Base-by-base conservation (phyloP, 768 basidiomycete species). In the Tulasnella sp. region DNA sequence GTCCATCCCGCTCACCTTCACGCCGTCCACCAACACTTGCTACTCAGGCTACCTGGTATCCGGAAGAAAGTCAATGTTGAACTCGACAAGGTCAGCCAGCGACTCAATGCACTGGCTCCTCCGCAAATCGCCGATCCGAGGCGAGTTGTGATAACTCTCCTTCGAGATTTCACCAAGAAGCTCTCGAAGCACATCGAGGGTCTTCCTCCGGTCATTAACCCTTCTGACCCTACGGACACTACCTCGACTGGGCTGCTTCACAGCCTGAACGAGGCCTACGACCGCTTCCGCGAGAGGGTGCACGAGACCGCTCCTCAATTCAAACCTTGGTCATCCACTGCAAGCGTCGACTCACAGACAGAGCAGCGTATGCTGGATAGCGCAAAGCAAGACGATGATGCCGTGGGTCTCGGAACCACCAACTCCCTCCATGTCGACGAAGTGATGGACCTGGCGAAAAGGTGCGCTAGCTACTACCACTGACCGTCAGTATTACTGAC, bases 401-500 rank as follows among this genome's bases (percentile, higher is more conserved):
- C 29, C 5, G 72, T 42, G 40, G 72, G 72, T n/a, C 51, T 73
- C 23, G 46, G 40, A 0, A 42, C 11, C 32, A 42, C 72, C 13
- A 73, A 73, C 26, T 40, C 70, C 20, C 83, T 77, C 37, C 80
- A 48, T 72, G 15, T 73, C 9, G 81, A 81, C 72, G 78, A 81
- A 79, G 71, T 81, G 29, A 81, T 81, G 77, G 81, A 73, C 44
- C 32, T 73, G 16, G 72, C 72, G 16, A 29, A 35, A 73, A 73
- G 80, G 81, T 51, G 7, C 23, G 51, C 10, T 5, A n/a, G 7
- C 51, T 20, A 51, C 10, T n/a, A n/a, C 10, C 51, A 6, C 51
- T n/a, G n/a, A n/a, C 6, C 20, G 23, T n/a, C 1, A 20, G 51
- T 20, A 51, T 51, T 1, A 20, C 20, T 51, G 51, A 51, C 51